These are phyloP conservation scores for Spiromastix sp. DNA, from an alignment of 2,329 filamentous ascomycete species.

Conservation along the genomic window DNA sequence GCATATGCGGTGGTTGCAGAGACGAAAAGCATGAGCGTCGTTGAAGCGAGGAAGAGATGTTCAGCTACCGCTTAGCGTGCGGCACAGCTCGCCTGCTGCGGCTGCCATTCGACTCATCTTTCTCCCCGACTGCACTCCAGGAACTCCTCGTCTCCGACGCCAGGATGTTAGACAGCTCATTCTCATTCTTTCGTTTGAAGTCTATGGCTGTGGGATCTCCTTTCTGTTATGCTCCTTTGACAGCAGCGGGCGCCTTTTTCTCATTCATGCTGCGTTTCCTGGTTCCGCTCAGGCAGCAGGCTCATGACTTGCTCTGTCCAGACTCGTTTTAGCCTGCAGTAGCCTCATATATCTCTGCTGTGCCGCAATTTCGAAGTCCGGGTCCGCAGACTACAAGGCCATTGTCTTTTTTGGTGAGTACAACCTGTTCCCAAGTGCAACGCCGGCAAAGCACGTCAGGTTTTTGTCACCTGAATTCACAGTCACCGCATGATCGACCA, in stretches of 20 bases:
- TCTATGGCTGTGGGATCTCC: neutral
- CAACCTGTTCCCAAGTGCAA: no score
- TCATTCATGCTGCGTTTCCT: neutral
- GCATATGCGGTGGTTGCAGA: no score
- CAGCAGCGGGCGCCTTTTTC: neutral
- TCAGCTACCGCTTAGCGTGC: neutral
- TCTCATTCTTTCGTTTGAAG: neutral
- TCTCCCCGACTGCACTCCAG: neutral
- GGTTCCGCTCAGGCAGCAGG: neutral
- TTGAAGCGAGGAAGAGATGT: no score
- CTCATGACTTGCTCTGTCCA: neutral
- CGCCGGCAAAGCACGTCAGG: neutral
- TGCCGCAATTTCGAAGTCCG: neutral
- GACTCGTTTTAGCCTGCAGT: neutral
- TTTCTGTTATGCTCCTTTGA: neutral
- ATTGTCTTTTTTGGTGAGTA: neutral
- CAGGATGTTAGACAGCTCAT: neutral
- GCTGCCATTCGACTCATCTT: neutral
- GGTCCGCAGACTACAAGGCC: neutral
- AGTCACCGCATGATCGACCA: conserved; percentile 1
- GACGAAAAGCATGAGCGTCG: no score
- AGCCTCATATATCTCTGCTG: neutral
- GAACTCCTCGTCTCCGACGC: neutral
- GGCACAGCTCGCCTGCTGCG: neutral
- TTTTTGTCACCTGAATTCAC: conserved; percentile 4